phyloP scores from a whole-genome alignment of 2,329 filamentous ascomycete species.

The Macroventuria anomochaeta region DNA sequence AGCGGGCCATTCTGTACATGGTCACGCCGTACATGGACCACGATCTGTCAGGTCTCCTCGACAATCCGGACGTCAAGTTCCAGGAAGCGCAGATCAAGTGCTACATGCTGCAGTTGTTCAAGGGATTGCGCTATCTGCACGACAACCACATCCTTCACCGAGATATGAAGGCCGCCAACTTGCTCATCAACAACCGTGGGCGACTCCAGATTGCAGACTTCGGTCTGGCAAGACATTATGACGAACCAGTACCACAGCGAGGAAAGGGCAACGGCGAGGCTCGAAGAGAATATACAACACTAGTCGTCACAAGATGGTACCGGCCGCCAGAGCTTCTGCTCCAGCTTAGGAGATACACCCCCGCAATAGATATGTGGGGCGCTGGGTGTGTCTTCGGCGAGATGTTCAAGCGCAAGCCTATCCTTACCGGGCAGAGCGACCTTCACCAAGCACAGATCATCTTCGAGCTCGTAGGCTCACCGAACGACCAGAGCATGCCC shows the following conservation, averaged over 20 bases:
- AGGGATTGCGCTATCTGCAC: constrained; percentile 89
- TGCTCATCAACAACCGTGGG: constrained; percentile 93
- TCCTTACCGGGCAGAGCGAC: constrained; percentile 88
- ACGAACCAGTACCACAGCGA: constrained; percentile 77
- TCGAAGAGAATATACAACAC: constrained; percentile 88
- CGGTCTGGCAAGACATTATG: constrained; percentile 90
- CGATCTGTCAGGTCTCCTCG: constrained; percentile 93
- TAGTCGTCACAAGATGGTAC: constrained; percentile 98
- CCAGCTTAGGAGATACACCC: constrained; percentile 89
- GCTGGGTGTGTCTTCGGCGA: constrained; percentile 99
- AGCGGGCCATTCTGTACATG: constrained; percentile 92
- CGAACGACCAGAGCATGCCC: constrained; percentile 90
- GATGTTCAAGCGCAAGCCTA: constrained; percentile 94
- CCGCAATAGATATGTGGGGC: constrained; percentile 97
- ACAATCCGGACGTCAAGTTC: constrained; percentile 89
- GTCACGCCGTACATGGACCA: constrained; percentile 99
- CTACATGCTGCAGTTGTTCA: constrained; percentile 91
- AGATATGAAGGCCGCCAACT: constrained; percentile 98
- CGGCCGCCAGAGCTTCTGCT: constrained; percentile 90
- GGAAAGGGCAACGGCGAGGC: constrained; percentile 85
- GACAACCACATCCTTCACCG: constrained; percentile 85
- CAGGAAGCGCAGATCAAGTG: constrained; percentile 94
- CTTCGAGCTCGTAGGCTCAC: constrained; percentile 89
- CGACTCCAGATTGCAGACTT: constrained; percentile 98
- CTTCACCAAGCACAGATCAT: constrained; percentile 90